Percentiles rank a stretch among this genome's conserved stretches.
Evolutionary conservation across 2,329 filamentous ascomycete species (phyloP).

Genomic region (Aspergillus texensis): DNA sequence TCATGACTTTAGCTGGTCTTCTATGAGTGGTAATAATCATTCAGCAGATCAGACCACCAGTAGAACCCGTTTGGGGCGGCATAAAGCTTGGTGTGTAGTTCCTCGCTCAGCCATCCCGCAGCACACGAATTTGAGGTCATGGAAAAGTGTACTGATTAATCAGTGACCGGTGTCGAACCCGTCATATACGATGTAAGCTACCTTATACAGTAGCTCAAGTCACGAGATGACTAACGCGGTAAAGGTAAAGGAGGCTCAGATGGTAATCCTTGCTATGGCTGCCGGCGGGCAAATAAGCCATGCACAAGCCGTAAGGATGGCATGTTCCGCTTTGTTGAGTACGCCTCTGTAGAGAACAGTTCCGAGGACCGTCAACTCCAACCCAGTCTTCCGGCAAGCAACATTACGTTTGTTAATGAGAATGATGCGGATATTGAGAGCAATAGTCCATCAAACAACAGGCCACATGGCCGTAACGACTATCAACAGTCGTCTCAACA

Average conservation of each 20-base stretch:
- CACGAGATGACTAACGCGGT: not conserved
- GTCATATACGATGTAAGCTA: slow-evolving; percentile 1
- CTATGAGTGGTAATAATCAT: not conserved
- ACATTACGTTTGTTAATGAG: not conserved
- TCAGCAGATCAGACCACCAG: not conserved
- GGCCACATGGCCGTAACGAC: not conserved
- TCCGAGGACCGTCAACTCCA: not conserved
- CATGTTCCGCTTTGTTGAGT: slow-evolving; percentile 1
- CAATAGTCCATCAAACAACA: not conserved
- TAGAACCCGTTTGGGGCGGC: not conserved
- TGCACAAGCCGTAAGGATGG: slow-evolving; percentile 1
- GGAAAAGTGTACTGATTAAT: not conserved
- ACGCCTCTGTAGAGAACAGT: not conserved
- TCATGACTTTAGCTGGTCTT: not conserved
- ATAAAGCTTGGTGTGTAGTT: not conserved
- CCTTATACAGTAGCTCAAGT: not conserved
- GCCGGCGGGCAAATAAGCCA: not conserved
- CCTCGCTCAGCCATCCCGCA: not conserved
- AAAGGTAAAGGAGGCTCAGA: not conserved
- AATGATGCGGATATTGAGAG: not conserved
- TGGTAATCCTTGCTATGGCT: not conserved
- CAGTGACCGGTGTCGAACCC: not conserved
- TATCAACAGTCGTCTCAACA: not conserved
- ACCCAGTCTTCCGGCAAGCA: not conserved
- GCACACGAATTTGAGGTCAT: not conserved